Conservation (phyloP, 371 early-diverging fungal genomes). For the Mucor piriformis region DNA sequence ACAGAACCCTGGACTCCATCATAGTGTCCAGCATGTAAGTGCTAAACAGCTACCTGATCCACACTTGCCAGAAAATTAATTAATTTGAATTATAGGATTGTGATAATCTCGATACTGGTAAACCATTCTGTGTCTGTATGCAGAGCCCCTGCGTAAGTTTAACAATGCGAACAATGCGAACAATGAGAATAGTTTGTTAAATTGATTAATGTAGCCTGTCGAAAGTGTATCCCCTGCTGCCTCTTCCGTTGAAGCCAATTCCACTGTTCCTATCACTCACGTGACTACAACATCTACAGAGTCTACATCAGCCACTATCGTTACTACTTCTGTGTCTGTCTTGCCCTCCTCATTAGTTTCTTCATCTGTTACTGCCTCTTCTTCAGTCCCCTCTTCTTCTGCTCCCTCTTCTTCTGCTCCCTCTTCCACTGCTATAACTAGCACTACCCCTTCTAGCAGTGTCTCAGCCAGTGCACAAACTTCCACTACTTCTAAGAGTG, state of each 20-base stretch:
- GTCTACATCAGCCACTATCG: no score
- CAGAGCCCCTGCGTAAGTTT: constrained; percentile 30
- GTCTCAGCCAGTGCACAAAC: neutral
- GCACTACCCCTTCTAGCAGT: neutral
- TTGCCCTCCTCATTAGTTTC: no score
- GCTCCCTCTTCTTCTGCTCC: neutral
- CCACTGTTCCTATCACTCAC: neutral
- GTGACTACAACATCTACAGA: no score
- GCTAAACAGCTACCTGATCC: no score
- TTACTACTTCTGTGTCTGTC: no score
- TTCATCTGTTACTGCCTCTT: neutral
- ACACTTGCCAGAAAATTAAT: neutral
- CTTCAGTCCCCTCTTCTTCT: neutral
- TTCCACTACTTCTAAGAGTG: neutral
- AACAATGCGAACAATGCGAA: neutral
- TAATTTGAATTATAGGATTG: constrained; percentile 24
- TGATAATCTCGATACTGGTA: constrained; percentile 35
- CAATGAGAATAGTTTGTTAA: neutral
- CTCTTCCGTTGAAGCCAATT: neutral
- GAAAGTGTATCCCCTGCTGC: neutral
- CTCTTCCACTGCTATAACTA: neutral
- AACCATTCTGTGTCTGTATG: constrained; percentile 36
- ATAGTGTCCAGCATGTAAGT: constrained; percentile 29
- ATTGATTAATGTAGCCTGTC: neutral
- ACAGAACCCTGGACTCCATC: constrained; percentile 40